Percentiles rank a stretch among this genome's conserved stretches.
Conservation (phyloP, 129 eudicot genomes). For the Kitagawia praeruptora region DNA sequence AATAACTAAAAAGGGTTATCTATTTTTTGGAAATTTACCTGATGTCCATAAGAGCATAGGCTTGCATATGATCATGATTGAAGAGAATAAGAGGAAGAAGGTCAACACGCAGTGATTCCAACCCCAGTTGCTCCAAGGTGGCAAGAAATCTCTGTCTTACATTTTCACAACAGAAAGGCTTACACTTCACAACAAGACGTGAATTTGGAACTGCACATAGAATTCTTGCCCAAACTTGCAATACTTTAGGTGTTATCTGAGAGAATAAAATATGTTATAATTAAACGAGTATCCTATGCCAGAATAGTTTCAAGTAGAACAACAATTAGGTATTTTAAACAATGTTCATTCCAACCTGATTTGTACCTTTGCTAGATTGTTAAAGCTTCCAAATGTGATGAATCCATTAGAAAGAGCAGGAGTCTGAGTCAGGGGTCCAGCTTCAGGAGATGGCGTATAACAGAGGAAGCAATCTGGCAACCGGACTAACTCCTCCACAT, state of each 20-base stretch:
- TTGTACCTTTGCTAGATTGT: constrained; percentile 88
- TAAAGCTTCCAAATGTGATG: constrained; percentile 90
- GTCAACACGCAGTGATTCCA: constrained; percentile 89
- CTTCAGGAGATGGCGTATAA: constrained; percentile 93
- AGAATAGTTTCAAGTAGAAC: neutral
- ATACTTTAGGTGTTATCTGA: constrained; percentile 92
- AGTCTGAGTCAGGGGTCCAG: constrained; percentile 76
- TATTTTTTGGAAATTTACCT: constrained; percentile 35
- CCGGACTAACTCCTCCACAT: constrained; percentile 82
- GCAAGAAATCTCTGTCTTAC: constrained; percentile 74
- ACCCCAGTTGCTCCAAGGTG: constrained; percentile 87
- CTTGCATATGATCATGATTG: constrained; percentile 97
- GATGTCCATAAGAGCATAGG: constrained; percentile 96
- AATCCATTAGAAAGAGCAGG: constrained; percentile 90
- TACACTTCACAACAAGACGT: constrained; percentile 89
- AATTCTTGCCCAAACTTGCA: constrained; percentile 90
- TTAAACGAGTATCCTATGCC: neutral
- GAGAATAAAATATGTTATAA: constrained; percentile 2
- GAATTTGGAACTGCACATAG: constrained; percentile 87
- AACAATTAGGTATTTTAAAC: neutral
- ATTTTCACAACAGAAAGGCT: constrained; percentile 93
- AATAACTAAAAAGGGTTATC: neutral
- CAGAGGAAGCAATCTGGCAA: constrained; percentile 85
- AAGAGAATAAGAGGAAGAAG: constrained; percentile 87
- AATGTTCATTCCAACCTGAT: constrained; percentile 3